A percentile compares a stretch with the other conserved stretches of the same genome.
Evolutionary conservation across 2,329 filamentous ascomycete genomes (phyloP).

Genomic region (Fusarium marasasianum): DNA sequence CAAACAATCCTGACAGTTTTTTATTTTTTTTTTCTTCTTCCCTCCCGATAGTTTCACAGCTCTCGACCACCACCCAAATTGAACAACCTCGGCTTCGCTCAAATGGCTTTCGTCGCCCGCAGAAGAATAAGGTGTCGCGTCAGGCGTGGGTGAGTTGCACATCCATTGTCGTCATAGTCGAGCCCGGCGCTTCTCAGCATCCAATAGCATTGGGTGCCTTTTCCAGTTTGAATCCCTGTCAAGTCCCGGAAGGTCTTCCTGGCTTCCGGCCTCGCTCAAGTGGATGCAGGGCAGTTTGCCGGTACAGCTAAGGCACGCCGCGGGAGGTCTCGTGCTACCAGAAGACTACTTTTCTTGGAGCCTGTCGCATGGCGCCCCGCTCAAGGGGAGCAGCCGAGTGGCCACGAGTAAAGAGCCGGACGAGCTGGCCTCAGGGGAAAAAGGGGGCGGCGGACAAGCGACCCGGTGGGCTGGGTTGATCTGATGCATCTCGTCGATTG

Average conservation of each 20-base stretch:
- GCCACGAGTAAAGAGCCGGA: conserved; percentile 21
- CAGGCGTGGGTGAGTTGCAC: conserved; percentile 37
- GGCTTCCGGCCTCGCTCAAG: conserved; percentile 37
- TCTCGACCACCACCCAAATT: conserved; percentile 8
- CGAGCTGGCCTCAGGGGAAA: conserved; percentile 41
- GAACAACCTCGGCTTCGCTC: conserved; percentile 24
- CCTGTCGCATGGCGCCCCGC: conserved; percentile 45
- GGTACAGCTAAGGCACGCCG: conserved; percentile 31
- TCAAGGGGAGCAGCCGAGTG: conserved; percentile 44
- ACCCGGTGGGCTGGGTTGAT: conserved; percentile 46
- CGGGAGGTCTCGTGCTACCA: conserved; percentile 37
- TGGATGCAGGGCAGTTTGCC: conserved; percentile 34
- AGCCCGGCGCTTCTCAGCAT: conserved; percentile 26
- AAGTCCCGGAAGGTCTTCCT: conserved; percentile 37
- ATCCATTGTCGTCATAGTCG: conserved; percentile 40
- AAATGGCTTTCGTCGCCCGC: conserved; percentile 18
- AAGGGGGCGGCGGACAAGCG: conserved; percentile 43
- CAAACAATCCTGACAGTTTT: conserved; percentile 7
- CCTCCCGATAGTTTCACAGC: background rate
- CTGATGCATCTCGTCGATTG: conserved; percentile 42
- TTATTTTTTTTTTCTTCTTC: background rate
- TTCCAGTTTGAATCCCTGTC: conserved; percentile 27
- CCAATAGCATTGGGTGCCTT: conserved; percentile 31
- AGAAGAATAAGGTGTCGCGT: conserved; percentile 31
- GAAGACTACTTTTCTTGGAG: conserved; percentile 34